These are phyloP conservation scores for Moniliella sp. DNA, from an alignment of 1,284 basidiomycete species.

Conservation along the genomic window DNA sequence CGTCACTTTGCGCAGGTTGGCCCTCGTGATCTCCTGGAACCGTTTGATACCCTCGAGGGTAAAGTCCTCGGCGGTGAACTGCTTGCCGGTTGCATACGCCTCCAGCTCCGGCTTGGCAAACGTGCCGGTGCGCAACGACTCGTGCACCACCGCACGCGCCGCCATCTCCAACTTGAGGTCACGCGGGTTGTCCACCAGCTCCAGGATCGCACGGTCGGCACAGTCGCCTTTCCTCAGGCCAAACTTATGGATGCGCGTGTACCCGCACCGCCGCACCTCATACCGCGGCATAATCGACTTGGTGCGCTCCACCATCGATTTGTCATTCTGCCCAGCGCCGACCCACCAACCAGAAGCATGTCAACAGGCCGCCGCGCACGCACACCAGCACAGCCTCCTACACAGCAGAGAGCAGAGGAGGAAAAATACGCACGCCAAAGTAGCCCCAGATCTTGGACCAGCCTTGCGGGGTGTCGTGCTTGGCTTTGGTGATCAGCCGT, in stretches of 20 bases:
- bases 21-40: constrained; percentile 17
- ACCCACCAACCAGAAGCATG: too few species aligned
- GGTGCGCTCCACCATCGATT: too few species aligned
- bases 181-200: constrained; percentile 75
- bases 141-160: constrained; percentile 20
- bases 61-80: constrained; percentile 4
- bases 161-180: constrained; percentile 47
- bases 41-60: constrained; percentile 15
- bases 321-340: too few species aligned
- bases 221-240: constrained; percentile 76
- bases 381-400: too few species aligned
- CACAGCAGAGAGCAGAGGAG: too few species aligned
- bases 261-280: constrained; percentile 63
- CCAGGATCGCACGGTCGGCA: constrained; percentile 71
- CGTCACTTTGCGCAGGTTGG: constrained; percentile 19
- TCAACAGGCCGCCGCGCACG: too few species aligned
- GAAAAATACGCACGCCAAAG: too few species aligned
- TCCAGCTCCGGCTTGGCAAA: constrained; percentile 8
- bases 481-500: too few species aligned
- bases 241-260: constrained; percentile 76
- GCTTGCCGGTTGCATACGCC: background rate
- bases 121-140: constrained; percentile 11
- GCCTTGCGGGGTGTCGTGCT: too few species aligned
- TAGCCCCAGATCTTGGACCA: too few species aligned
- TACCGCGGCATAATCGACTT: too few species aligned